Base-by-base conservation (phyloP, 169 alveolate species). In the Plasmodium chabaudi region DNA sequence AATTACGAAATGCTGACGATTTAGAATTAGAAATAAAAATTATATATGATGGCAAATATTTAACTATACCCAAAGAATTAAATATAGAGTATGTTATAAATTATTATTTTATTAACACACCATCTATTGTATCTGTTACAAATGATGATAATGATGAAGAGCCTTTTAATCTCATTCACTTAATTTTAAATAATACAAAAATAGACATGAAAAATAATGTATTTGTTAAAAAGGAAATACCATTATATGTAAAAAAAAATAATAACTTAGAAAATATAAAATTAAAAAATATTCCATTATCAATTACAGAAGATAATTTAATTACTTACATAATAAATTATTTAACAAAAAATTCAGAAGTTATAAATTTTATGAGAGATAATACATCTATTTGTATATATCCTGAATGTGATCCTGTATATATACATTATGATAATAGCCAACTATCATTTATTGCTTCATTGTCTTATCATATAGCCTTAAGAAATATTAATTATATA, bases 311-410 rank as follows among this genome's bases (percentile, higher is more conserved):
- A 61, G 91, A 86, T 64, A 39, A 60, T 34, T 63, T 86, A 13
- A 21, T 86, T 4, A 60, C 87, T n/a, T 71, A 64, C 53, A 34
- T 86, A 46, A 51, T 86, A 23, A 57, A 27, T 46, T 69, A 86
- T 60, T 69, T 86, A 69, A 65, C 91, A 70, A 49, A 77, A 49
- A 77, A 64, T 25, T 4, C 39, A 15, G 88, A 77, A 53, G 88
- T 77, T 17, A 51, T 63, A 46, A 46, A 63, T 23, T 86, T 86
- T 21, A 86, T 86, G 67, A 65, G 64, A 21, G 91, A 86, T 64
- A 86, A 69, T 42, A 69, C 87, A 17, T 63, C 87, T 1, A 72
- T 86, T 15, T 86, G 91, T 57, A 2, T 86, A 27, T 86, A 86
- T 61, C 91, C 91, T 15, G 25, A 27, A 13, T 86, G 91, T 59